Conservation (phyloP, 805 yeast genomes). For the Candida maltosa region DNA sequence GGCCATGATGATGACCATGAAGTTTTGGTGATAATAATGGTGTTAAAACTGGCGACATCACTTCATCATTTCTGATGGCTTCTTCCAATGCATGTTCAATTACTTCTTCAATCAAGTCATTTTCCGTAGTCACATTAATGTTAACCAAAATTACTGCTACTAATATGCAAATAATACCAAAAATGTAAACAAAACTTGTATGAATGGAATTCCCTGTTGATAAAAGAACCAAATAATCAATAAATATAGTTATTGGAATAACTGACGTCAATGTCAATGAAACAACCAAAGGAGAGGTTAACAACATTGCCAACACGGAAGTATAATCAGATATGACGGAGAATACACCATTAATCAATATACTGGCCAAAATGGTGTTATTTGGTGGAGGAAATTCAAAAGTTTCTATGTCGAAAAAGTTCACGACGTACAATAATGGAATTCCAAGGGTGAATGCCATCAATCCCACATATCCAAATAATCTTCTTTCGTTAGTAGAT, state of each 20-base stretch:
- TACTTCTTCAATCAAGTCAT: slow-evolving; percentile 43
- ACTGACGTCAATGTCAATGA: slow-evolving; percentile 50
- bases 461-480: slow-evolving; percentile 48
- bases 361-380: slow-evolving; percentile 25
- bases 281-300: slow-evolving; percentile 53
- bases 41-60: slow-evolving; percentile 44
- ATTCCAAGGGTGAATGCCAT: slow-evolving; percentile 35
- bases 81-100: slow-evolving; percentile 47
- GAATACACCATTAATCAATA: slow-evolving; percentile 41
- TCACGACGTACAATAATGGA: slow-evolving; percentile 36
- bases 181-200: slow-evolving; percentile 29
- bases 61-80: slow-evolving; percentile 44
- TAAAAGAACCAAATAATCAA: slow-evolving; percentile 39
- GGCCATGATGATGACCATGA: neutral
- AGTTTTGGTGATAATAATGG: slow-evolving; percentile 29
- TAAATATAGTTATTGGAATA: slow-evolving; percentile 49
- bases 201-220: slow-evolving; percentile 15
- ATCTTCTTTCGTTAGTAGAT: slow-evolving; percentile 42
- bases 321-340: slow-evolving; percentile 49
- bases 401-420: slow-evolving; percentile 36
- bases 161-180: slow-evolving; percentile 48
- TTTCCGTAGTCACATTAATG: slow-evolving; percentile 38
- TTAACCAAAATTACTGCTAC: slow-evolving; percentile 46
- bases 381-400: slow-evolving; percentile 41
- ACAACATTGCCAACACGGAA: slow-evolving; percentile 47